Evolutionary conservation across 2,329 filamentous ascomycete species (phyloP), one percentile per base, ranked within the genome.

Genomic region (Elsinoe perseae): DNA sequence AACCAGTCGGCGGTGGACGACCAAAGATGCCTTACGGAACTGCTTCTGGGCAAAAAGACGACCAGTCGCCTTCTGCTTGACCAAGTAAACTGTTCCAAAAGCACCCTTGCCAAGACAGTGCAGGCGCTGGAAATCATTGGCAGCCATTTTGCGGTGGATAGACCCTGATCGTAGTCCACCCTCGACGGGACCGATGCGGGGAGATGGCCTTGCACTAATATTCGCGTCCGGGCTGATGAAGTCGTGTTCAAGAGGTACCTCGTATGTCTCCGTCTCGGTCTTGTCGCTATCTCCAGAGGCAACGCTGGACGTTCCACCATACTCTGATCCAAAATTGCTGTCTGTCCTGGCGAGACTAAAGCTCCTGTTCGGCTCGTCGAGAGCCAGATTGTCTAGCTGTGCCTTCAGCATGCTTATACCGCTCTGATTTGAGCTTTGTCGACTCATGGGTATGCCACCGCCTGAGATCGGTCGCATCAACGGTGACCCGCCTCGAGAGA

Each of bases 21-120:
- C 89, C 54, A 98, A 77, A 7, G 90, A 95, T 0, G 95, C 93
- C 74, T 98, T 98, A 70, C 92, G 93, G 74, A 98, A 93, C 72
- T 97, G 92, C 76, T 98, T 98, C 75, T 98, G 95, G 0, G 93
- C 95, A 67, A 91, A 98, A 4, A 98, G 80, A 42, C 88, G 85
- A 40, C 93, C 93, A 1, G 91, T 96, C 27, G 82, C 75, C 52
- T 83, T 83, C 73, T 98, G 92, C 73, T 91, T 93, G 59, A 98
- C 95, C 25, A 98, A 80, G 44, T 95, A 76, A 9, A 98, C 95
- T 0, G 92, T 98, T 32, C 93, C 93, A 68, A 93, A 98, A 12
- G 93, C 90, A 50, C 93, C 93, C 69, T 97, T 97, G 57, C 95
- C 95, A 20, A 98, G 84, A 70, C 92, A 97, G 50, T 89, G 87